A percentile compares a stretch with the other conserved stretches of the same genome.
Evolutionary conservation across 345 rosid species (phyloP).

Genomic region (Boechera retrofracta): DNA sequence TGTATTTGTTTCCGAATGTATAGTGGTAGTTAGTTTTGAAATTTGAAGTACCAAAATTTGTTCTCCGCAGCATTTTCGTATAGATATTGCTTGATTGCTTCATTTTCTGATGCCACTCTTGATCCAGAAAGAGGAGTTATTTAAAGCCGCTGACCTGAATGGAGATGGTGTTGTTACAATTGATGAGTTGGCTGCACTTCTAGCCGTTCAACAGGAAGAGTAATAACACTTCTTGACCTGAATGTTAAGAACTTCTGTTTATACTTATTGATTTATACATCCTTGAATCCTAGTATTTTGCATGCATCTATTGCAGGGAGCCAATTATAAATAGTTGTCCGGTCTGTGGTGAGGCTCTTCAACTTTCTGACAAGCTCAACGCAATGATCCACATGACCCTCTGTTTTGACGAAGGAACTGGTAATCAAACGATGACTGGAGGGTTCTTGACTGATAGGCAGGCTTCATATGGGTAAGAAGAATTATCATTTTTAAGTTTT

Average conservation of each 20-base stretch:
- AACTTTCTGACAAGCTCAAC: conserved; percentile 75
- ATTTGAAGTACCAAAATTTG: conserved; percentile 13
- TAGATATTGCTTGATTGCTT: conserved; percentile 22
- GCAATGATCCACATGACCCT: conserved; percentile 87
- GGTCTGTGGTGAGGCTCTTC: conserved; percentile 87
- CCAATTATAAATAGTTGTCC: conserved; percentile 87
- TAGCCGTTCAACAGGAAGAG: conserved; percentile 87
- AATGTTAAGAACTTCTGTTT: conserved; percentile 14
- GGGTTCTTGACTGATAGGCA: conserved; percentile 97
- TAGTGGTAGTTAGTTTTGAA: conserved; percentile 29
- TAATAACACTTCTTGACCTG: conserved; percentile 44
- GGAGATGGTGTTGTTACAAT: conserved; percentile 87
- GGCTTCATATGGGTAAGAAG: conserved; percentile 89
- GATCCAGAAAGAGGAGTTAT: conserved; percentile 86
- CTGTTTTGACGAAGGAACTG: conserved; percentile 97
- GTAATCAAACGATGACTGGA: conserved; percentile 91
- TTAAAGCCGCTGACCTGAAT: conserved; percentile 86
- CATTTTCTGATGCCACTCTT: conserved; percentile 4
- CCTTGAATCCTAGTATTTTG: conserved; percentile 20
- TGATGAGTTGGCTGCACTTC: conserved; percentile 94
- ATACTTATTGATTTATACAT: conserved; percentile 1
- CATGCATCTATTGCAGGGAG: conserved; percentile 56
- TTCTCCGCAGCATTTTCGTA: not conserved
- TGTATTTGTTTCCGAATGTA: conserved; percentile 17
- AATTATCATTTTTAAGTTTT: not conserved